phyloP scores from a whole-genome alignment of 2,329 filamentous ascomycete genomes.

The Fusarium siculi region DNA sequence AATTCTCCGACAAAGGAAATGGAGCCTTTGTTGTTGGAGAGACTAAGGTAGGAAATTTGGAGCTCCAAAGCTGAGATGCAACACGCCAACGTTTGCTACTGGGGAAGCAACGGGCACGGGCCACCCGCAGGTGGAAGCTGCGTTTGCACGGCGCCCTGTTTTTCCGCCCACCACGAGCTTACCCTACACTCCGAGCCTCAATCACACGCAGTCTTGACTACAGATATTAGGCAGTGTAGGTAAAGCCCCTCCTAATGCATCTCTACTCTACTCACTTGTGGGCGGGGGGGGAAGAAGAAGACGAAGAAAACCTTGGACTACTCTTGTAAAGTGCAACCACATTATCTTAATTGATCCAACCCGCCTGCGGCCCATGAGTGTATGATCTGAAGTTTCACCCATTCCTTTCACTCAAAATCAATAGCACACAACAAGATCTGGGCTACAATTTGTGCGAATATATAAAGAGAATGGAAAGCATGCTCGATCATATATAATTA shows the following conservation, averaged over 20 bases:
- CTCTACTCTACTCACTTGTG: too few species aligned
- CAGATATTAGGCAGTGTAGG: neutral
- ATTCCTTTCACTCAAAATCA: too few species aligned
- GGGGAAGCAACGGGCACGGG: constrained; percentile 38
- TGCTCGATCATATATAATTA: neutral
- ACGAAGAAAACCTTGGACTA: too few species aligned
- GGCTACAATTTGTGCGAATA: rapidly evolving
- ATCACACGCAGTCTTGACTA: neutral
- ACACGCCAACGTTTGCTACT: constrained; percentile 37
- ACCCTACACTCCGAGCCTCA: constrained; percentile 8
- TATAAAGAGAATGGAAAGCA: too few species aligned
- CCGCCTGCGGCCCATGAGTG: neutral
- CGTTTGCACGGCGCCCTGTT: constrained; percentile 20
- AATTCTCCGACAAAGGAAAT: constrained; percentile 37
- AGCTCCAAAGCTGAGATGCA: constrained; percentile 41
- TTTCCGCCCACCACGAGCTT: constrained; percentile 13
- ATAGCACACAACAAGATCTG: neutral
- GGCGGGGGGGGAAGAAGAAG: too few species aligned
- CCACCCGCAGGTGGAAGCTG: constrained; percentile 12
- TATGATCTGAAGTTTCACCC: too few species aligned
- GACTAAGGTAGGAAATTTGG: constrained; percentile 39
- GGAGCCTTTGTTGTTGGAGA: constrained; percentile 36
- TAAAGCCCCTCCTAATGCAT: neutral
- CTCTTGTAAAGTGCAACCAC: neutral
- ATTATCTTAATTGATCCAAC: neutral